These are phyloP conservation scores for Quercus engelmannii DNA, from an alignment of 306 rosid species.

Conservation along the genomic window DNA sequence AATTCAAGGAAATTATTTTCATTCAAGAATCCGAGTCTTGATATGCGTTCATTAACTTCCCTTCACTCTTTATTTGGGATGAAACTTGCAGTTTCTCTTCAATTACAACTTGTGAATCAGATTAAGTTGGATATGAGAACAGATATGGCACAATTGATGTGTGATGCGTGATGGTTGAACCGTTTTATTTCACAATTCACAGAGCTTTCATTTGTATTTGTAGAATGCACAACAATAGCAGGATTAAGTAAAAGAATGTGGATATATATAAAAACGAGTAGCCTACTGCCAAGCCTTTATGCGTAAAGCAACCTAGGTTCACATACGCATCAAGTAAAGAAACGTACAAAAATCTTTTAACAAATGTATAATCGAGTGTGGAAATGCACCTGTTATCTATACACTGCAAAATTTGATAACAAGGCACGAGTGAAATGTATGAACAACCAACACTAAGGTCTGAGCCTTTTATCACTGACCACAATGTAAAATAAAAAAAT, in stretches of 20 bases:
- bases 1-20: no score
- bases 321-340: background rate
- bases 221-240: background rate
- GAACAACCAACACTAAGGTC: background rate
- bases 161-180: background rate
- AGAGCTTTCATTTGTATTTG: background rate
- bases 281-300: slow-evolving; percentile 1
- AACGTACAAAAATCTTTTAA: background rate
- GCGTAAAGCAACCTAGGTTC: slow-evolving; percentile 2
- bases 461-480: background rate
- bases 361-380: slow-evolving; percentile 6
- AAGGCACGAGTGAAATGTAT: background rate
- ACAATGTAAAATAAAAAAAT: background rate
- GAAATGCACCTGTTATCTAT: slow-evolving; percentile 15
- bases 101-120: no score
- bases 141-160: no score
- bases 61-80: no score
- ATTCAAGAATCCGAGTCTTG: no score
- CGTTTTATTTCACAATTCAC: background rate
- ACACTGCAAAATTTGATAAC: background rate
- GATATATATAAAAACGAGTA: background rate
- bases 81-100: no score
- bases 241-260: slow-evolving; percentile 1
- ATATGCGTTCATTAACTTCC: no score
- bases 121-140: no score